Percentiles rank a stretch among this genome's conserved stretches.
Evolutionary conservation across 2,329 filamentous ascomycete genomes (phyloP).

Genomic region (Neofusicoccum sp.): DNA sequence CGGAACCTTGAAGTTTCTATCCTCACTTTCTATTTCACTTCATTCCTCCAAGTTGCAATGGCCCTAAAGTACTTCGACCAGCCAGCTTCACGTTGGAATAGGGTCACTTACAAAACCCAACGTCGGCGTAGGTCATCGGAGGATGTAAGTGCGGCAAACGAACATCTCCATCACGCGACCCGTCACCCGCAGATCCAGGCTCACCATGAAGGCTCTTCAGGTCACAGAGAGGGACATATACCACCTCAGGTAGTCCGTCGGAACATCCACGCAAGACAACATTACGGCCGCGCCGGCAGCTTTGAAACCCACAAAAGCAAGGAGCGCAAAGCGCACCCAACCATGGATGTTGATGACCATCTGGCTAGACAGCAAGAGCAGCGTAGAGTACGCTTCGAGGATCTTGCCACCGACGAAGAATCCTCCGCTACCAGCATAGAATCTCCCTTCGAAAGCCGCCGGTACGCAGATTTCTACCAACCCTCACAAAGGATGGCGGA

Average conservation of each 20-base stretch:
- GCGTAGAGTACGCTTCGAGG: not conserved
- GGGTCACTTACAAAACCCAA: not conserved
- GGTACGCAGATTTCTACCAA: not conserved
- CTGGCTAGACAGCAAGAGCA: not conserved
- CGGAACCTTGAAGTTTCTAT: too few relatives aligned
- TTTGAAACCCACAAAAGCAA: not conserved
- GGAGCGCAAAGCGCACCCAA: not conserved
- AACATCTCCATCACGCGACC: not conserved
- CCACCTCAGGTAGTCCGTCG: not conserved
- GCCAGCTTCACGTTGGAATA: not conserved
- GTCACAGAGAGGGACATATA: not conserved
- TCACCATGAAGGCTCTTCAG: not conserved
- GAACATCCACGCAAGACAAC: not conserved
- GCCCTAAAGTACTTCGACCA: not conserved
- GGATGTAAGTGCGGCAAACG: not conserved
- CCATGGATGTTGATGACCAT: not conserved
- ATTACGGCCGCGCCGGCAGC: not conserved
- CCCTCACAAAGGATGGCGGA: not conserved
- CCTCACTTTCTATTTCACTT: too few relatives aligned
- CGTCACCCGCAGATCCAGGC: not conserved
- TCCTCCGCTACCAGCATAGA: not conserved
- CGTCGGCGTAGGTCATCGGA: not conserved
- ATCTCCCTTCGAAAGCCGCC: not conserved
- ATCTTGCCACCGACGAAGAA: not conserved
- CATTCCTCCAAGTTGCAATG: not conserved